These are phyloP conservation scores for Cryptosporidium sp. DNA, from an alignment of 169 alveolate species.

Conservation along the genomic window DNA sequence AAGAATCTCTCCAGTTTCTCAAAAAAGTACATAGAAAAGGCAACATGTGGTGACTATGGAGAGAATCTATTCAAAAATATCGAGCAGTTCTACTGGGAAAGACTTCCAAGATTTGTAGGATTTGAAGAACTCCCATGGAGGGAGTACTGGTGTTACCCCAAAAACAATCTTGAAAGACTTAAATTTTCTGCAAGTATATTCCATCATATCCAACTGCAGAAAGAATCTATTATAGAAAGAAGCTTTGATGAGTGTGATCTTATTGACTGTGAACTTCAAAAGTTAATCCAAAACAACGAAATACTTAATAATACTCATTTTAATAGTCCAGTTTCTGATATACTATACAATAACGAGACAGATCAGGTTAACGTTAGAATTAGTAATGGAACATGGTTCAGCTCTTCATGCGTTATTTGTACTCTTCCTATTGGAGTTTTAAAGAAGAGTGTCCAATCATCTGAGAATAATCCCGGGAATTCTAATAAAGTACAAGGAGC, in stretches of 20 bases:
- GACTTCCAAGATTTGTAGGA: slow-evolving; percentile 69
- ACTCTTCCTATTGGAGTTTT: slow-evolving; percentile 68
- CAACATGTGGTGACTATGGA: slow-evolving; percentile 62
- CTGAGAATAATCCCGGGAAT: slow-evolving; percentile 8
- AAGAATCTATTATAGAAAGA: slow-evolving; percentile 5
- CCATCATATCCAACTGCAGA: slow-evolving; percentile 23
- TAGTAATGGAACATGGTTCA: slow-evolving; percentile 64
- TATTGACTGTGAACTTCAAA: slow-evolving; percentile 33
- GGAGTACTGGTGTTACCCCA: slow-evolving; percentile 71
- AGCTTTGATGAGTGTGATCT: slow-evolving; percentile 33
- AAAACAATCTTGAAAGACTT: background rate
- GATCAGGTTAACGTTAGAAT: slow-evolving; percentile 66
- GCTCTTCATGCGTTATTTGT: slow-evolving; percentile 61
- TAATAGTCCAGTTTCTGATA: slow-evolving; percentile 42
- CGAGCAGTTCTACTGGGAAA: slow-evolving; percentile 73
- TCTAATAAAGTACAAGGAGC: background rate
- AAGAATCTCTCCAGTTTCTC: slow-evolving; percentile 26
- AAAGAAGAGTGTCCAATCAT: slow-evolving; percentile 37
- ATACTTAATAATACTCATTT: slow-evolving; percentile 24
- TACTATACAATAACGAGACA: slow-evolving; percentile 58
- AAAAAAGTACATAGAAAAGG: slow-evolving; percentile 43
- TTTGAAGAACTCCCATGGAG: slow-evolving; percentile 73
- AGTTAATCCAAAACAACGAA: slow-evolving; percentile 10
- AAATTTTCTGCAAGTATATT: background rate
- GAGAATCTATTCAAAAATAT: slow-evolving; percentile 40